Evolutionary conservation across 768 basidiomycete species (phyloP), one percentile per base, ranked within the genome.

Genomic region (Termitomyces sp.): DNA sequence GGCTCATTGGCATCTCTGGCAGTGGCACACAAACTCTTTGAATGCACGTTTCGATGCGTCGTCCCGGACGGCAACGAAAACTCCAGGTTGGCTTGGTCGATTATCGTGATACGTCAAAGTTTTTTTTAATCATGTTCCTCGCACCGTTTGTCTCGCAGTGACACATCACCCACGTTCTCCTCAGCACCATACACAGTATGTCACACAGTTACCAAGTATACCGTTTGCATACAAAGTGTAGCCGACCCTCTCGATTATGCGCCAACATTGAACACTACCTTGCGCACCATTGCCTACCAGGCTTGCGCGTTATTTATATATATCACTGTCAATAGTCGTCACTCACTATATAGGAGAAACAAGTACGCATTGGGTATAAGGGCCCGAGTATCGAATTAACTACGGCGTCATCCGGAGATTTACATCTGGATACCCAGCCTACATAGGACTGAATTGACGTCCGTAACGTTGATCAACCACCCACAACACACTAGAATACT

Each of bases 1-100:
- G 42, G n/a, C 42, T 54, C 17, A 29, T 62, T 65, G 62, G 62
- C 59, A 64, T 60, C 31, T 43, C 45, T 12, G 40, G 15, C 5
- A 42, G 34, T 12, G 40, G 15, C 5, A 42, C 15, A 20, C n/a
- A 32, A 14, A 45, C 12, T 42, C 51, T 52, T 25, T 9, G 1
- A 7, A 25, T 29, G 25, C 37, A 12, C 40, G 15, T 17, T 15
- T 7, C 10, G 25, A 14, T 17, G 15, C 15, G 5, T 32, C 3
- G 9, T n/a, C 10, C 7, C 7, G 20, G 12, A 20, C 37, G 46
- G 11, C 25, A 47, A 25, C 29, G 8, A 48, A 48, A 25, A 14
- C n/a, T n/a, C 25, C 29, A 48, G 29, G 14, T 15, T 31, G 15
- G 20, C 38, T 29, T 37, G 14, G 34, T 38, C 17, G 14, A 42